phyloP scores from a whole-genome alignment of 2,329 filamentous ascomycete genomes.

The Lecanicillium sp. region DNA sequence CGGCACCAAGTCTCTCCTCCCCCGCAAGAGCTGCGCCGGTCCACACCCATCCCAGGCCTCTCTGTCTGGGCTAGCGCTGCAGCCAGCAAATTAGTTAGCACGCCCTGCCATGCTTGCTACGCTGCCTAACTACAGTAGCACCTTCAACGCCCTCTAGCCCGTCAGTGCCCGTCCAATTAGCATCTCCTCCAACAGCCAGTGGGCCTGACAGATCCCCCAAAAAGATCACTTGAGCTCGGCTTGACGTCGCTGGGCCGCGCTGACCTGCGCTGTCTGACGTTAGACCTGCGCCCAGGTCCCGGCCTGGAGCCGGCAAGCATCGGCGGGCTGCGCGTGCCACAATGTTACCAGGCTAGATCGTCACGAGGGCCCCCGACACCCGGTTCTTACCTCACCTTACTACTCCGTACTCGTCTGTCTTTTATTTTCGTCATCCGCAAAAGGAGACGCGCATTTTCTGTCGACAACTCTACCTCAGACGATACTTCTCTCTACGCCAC shows the following conservation, averaged over 20 bases:
- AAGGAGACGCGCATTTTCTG: no score
- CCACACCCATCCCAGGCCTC: neutral
- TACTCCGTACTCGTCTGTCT: neutral
- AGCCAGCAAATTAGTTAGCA: neutral
- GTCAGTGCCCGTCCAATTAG: slow-evolving; percentile 5
- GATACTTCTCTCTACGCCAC: neutral
- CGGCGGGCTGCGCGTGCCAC: neutral
- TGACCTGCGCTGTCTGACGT: slow-evolving; percentile 3
- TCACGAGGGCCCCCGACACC: slow-evolving; percentile 9
- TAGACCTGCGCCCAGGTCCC: neutral
- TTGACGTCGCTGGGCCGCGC: neutral
- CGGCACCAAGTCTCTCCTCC: neutral
- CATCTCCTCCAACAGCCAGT: neutral
- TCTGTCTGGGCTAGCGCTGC: neutral
- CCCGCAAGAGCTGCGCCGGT: slow-evolving; percentile 6
- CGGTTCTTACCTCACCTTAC: slow-evolving; percentile 9
- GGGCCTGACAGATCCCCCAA: slow-evolving; percentile 5
- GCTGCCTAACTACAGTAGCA: neutral
- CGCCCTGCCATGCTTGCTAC: neutral
- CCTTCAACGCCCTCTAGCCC: slow-evolving; percentile 4
- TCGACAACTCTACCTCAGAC: neutral
- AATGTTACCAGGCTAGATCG: neutral
- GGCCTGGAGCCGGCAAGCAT: slow-evolving; percentile 8
- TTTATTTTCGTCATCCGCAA: neutral
- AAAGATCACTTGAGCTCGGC: slow-evolving; percentile 5